phyloP scores from a whole-genome alignment of 495 filamentous ascomycete species.

The Aspergillus coremiiformis region DNA sequence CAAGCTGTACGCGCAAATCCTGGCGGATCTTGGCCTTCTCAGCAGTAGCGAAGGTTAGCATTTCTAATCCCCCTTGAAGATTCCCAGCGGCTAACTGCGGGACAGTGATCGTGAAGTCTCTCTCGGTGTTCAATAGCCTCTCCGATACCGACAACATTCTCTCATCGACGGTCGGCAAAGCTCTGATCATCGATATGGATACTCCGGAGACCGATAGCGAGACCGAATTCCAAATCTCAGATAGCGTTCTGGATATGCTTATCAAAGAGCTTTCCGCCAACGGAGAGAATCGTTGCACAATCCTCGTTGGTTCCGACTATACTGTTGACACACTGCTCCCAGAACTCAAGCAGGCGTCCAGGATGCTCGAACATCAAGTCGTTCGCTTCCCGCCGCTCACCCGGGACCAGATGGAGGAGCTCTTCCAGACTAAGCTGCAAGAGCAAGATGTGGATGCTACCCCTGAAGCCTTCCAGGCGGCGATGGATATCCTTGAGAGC shows the following conservation, averaged over 20 bases:
- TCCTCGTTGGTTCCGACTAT: slow-evolving; percentile 8
- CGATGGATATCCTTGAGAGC: slow-evolving; percentile 13
- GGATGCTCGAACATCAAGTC: slow-evolving; percentile 4
- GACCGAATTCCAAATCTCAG: neutral
- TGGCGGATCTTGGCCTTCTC: slow-evolving; percentile 26
- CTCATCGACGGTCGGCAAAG: neutral
- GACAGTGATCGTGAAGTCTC: neutral
- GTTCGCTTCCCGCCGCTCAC: slow-evolving; percentile 10
- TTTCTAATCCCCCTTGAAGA: neutral
- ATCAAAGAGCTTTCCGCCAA: neutral
- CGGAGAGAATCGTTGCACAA: slow-evolving; percentile 7
- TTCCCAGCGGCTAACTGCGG: neutral
- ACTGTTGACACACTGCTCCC: slow-evolving; percentile 5
- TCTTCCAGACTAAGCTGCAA: slow-evolving; percentile 10
- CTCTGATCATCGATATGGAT: slow-evolving; percentile 10
- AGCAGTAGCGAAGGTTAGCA: slow-evolving; percentile 8
- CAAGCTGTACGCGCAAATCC: slow-evolving; percentile 50
- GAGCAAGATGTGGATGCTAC: slow-evolving; percentile 13
- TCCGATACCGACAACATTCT: neutral
- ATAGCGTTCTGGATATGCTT: slow-evolving; percentile 7
- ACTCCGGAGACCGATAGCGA: slow-evolving; percentile 4
- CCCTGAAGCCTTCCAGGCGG: slow-evolving; percentile 14
- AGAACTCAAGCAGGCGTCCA: neutral
- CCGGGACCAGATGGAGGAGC: slow-evolving; percentile 12
- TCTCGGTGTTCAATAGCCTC: neutral